These are phyloP conservation scores for Aspergillus udagawae DNA, from an alignment of 2,329 filamentous ascomycete genomes.

Conservation along the genomic window DNA sequence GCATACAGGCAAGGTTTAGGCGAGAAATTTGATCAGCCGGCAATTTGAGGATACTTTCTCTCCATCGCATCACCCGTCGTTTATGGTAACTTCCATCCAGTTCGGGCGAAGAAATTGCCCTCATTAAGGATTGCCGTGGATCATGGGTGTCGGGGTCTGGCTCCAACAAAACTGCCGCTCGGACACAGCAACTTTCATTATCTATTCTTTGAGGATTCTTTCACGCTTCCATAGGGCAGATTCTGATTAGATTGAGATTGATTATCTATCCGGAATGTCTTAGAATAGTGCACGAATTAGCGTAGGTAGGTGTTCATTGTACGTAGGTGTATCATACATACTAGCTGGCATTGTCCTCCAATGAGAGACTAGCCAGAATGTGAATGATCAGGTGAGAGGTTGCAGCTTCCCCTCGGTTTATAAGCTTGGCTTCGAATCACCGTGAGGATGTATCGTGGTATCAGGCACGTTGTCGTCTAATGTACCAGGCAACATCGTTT, in stretches of 20 bases:
- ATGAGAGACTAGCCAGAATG: slow-evolving; percentile 5
- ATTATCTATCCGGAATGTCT: slow-evolving; percentile 8
- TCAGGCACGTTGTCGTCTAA: background rate
- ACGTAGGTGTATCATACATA: background rate
- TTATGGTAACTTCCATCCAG: background rate
- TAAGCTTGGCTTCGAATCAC: background rate
- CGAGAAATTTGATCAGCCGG: background rate
- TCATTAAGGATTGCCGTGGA: background rate
- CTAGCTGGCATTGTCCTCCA: slow-evolving; percentile 9
- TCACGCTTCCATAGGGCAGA: slow-evolving; percentile 11
- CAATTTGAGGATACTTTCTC: background rate
- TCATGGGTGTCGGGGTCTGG: background rate
- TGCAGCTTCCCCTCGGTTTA: background rate
- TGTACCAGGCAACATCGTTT: background rate
- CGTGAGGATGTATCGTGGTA: background rate
- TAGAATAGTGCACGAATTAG: slow-evolving; percentile 4
- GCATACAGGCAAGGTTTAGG: background rate
- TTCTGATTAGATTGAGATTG: slow-evolving; percentile 11
- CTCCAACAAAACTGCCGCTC: background rate
- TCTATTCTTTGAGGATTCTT: slow-evolving; percentile 12
- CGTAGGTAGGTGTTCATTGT: background rate
- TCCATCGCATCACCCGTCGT: background rate
- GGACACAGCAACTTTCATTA: background rate
- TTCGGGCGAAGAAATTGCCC: background rate
- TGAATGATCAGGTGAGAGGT: slow-evolving; percentile 8